Base-by-base conservation (phyloP, 805 yeast genomes). In the Yarrowia sp. region DNA sequence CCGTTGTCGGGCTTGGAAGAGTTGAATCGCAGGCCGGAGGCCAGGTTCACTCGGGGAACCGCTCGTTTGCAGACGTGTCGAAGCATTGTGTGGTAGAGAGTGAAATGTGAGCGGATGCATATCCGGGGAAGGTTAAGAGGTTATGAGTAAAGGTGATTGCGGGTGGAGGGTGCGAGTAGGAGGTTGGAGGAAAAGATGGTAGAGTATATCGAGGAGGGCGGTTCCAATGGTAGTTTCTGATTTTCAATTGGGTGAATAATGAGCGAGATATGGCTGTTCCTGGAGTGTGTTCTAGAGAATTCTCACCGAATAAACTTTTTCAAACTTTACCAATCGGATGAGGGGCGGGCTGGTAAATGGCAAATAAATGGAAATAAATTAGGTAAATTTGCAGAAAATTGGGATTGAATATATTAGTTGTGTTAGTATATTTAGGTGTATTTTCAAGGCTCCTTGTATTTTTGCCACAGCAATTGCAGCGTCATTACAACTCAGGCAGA, bases 21-120 rank as follows among this genome's bases (percentile, higher is more conserved):
- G 33, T 48, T 28, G 57, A 61, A 61, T 47, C 57, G 28, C 36
- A 61, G 50, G n/a, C 63, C 50, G 33, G 11, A 8, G 47, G 38
- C 45, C 31, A 11, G 38, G 47, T 55, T 38, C 22, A 43, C 18
- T 1, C 41, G 55, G n/a, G 42, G 64, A 17, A 43, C 57, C 13
- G 55, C 55, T 43, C 55, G 51, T 18, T 35, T 43, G 63, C 55
- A 18, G 33, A 42, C 53, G 64, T 14, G 14, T 44, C 38, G 45
- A 8, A 55, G 47, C 61, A 55, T 22, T 22, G 28, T 22, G 28
- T 55, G 14, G 28, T 41, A 45, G 22, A 1, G 33, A 13, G 43
- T 51, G 58, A 22, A 10, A 32, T n/a, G 41, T 7, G 18, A 50
- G 28, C 15, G 41, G 3, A 9, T 47, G 53, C 28, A 47, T 32